Evolutionary conservation across 2,329 filamentous ascomycete genomes (phyloP).

Genomic region (Cladosporium sp.): DNA sequence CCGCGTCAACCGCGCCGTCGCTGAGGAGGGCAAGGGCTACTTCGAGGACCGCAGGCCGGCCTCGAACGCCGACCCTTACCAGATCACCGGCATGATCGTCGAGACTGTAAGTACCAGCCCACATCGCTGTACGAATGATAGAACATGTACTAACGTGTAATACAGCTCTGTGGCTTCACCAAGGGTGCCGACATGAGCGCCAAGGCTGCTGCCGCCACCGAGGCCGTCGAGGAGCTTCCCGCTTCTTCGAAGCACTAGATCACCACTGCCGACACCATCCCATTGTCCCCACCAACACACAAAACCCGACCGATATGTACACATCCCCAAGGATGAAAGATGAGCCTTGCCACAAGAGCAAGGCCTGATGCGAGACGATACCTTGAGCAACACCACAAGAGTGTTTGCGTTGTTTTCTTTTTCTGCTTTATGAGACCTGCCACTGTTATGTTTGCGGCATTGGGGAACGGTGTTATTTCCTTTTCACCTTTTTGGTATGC

Average conservation of each 20-base stretch:
- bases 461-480: conserved; percentile 9
- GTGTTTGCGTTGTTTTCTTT: conserved; percentile 2
- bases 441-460: conserved; percentile 12
- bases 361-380: conserved; percentile 11
- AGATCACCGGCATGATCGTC: conserved; percentile 75
- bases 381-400: conserved; percentile 7
- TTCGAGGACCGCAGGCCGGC: conserved; percentile 69
- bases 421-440: conserved; percentile 2
- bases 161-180: conserved; percentile 44
- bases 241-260: conserved; percentile 7
- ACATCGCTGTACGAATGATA: not conserved
- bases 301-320: not conserved
- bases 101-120: conserved; percentile 52
- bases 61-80: conserved; percentile 83
- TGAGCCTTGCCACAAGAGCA: not conserved
- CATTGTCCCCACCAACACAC: not conserved
- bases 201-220: conserved; percentile 34
- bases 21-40: conserved; percentile 88
- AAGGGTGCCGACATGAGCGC: conserved; percentile 45
- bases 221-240: conserved; percentile 26
- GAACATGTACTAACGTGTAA: not conserved
- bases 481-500: not conserved
- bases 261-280: not conserved
- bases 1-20: conserved; percentile 81
- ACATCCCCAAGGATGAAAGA: not conserved